Evolutionary conservation across 2,329 filamentous ascomycete species (phyloP).

Genomic region (Sclerotinia spermophila): DNA sequence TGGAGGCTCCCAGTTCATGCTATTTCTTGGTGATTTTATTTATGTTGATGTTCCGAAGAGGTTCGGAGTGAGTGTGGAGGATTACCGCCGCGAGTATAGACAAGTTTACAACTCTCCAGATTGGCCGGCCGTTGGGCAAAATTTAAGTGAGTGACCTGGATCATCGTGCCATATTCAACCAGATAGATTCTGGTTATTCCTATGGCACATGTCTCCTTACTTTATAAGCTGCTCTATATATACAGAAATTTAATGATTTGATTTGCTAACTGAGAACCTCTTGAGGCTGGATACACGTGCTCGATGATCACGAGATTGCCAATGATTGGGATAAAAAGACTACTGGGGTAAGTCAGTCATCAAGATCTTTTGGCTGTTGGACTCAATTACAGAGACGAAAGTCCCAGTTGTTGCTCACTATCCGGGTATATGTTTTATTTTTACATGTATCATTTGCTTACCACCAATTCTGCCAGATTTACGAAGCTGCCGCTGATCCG

Average conservation of each 20-base stretch:
- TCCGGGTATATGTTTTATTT: background rate
- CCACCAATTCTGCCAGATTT: background rate
- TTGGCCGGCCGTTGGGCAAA: slow-evolving; percentile 70
- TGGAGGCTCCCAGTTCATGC: slow-evolving; percentile 67
- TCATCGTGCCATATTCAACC: background rate
- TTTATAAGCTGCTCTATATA: background rate
- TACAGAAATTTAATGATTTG: background rate
- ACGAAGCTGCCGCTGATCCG: slow-evolving; percentile 48
- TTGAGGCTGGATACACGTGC: slow-evolving; percentile 77
- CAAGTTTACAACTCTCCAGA: slow-evolving; percentile 95
- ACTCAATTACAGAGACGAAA: slow-evolving; percentile 20
- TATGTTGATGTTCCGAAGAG: slow-evolving; percentile 84
- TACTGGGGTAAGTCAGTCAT: slow-evolving; percentile 56
- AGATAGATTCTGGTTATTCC: background rate
- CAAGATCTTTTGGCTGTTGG: slow-evolving; percentile 44
- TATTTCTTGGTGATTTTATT: slow-evolving; percentile 85
- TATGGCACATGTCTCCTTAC: background rate
- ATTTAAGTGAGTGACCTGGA: slow-evolving; percentile 55
- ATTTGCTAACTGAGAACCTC: background rate
- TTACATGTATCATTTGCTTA: background rate
- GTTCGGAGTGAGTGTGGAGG: slow-evolving; percentile 66
- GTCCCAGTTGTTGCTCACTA: background rate
- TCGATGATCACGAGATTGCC: slow-evolving; percentile 93
- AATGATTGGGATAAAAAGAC: slow-evolving; percentile 89
- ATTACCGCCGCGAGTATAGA: slow-evolving; percentile 88